phyloP scores from a whole-genome alignment of 768 basidiomycete genomes.

The Suillus americanus region DNA sequence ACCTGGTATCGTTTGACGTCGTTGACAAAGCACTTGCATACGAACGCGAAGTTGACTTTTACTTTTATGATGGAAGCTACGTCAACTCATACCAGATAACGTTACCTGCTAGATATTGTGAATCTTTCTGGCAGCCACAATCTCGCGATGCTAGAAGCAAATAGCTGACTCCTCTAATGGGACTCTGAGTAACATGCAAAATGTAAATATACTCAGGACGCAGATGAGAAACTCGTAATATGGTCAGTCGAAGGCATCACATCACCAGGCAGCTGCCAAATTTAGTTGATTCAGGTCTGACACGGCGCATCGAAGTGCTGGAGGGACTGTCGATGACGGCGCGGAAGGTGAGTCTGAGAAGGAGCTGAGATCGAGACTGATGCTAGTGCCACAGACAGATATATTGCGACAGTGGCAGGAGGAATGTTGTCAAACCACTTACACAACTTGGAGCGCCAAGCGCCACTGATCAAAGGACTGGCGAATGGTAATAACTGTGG shows the following conservation, averaged over 20 bases:
- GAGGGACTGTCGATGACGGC: not conserved
- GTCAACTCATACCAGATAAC: slow-evolving; percentile 74
- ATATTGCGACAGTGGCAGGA: not conserved
- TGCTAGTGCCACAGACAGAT: not conserved
- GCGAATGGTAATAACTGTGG: not conserved
- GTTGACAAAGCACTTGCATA: not conserved
- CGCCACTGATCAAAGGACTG: not conserved
- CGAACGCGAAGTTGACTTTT: not conserved
- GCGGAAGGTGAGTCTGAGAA: not conserved
- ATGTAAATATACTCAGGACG: slow-evolving; percentile 36
- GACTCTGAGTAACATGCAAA: not conserved
- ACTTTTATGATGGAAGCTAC: slow-evolving; percentile 43
- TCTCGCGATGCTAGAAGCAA: slow-evolving; percentile 92
- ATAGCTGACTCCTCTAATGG: slow-evolving; percentile 91
- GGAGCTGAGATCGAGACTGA: not conserved
- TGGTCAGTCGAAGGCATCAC: not conserved
- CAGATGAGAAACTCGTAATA: not conserved
- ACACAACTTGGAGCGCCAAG: not conserved
- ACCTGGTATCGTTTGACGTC: not conserved
- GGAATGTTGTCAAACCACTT: not conserved
- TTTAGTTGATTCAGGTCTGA: not conserved
- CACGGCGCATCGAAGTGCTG: not conserved
- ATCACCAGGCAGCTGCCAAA: not conserved
- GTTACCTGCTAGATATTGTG: slow-evolving; percentile 79
- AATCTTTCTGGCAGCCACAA: slow-evolving; percentile 91